Conservation (phyloP, 2,329 filamentous ascomycete species). For the Calonectria pteridis region DNA sequence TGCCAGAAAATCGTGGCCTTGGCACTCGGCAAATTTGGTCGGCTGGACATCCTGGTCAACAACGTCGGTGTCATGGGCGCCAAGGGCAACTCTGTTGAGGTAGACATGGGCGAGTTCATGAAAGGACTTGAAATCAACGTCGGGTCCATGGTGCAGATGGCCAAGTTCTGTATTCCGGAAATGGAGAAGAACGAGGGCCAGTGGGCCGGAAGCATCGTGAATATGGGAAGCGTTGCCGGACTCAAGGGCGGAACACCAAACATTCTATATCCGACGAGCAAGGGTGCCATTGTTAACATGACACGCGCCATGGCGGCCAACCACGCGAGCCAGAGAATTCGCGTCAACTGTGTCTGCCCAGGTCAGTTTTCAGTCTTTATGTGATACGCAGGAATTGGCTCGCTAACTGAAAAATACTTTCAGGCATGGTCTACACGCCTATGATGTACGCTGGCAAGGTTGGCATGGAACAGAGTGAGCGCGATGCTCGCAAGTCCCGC, state of each 20-base stretch:
- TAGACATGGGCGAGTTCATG: conserved; percentile 70
- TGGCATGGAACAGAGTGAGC: conserved; percentile 54
- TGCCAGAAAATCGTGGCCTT: conserved; percentile 59
- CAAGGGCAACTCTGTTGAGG: conserved; percentile 68
- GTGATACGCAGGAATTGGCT: rapidly evolving
- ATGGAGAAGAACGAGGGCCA: conserved; percentile 67
- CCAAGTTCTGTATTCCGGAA: conserved; percentile 69
- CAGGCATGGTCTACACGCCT: conserved; percentile 9
- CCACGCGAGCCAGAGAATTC: conserved; percentile 58
- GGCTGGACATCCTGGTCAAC: conserved; percentile 74
- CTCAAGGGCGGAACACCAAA: conserved; percentile 59
- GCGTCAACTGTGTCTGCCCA: conserved; percentile 64
- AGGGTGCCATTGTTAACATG: conserved; percentile 64
- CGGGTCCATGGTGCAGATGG: conserved; percentile 74
- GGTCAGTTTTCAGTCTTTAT: conserved; percentile 37
- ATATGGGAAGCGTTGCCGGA: conserved; percentile 73
- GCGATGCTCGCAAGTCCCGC: conserved; percentile 48
- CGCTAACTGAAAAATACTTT: background rate
- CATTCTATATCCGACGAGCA: conserved; percentile 61
- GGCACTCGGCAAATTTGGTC: conserved; percentile 63
- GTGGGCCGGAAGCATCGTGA: conserved; percentile 66
- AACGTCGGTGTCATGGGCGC: conserved; percentile 73
- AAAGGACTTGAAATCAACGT: conserved; percentile 72
- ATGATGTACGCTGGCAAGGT: conserved; percentile 8
- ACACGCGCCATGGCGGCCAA: conserved; percentile 65